Base-by-base conservation (phyloP, 805 yeast species). In the Yarrowia sp. region DNA sequence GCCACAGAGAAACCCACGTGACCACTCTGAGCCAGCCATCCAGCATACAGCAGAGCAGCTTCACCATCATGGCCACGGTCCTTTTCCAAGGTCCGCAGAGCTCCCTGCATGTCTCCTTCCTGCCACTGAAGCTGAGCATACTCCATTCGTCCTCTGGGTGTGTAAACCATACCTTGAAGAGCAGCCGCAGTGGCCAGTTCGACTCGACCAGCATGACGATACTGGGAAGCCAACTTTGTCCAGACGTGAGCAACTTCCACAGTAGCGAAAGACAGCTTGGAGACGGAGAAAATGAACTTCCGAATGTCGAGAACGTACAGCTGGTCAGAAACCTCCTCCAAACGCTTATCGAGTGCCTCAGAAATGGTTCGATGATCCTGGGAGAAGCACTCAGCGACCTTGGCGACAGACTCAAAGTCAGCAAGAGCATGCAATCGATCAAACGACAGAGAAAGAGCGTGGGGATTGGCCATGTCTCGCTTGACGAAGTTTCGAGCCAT, bases 41-140 rank as follows among this genome's bases (percentile, higher is more conserved):
- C 42, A 29, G 53, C 62, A n/a, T 44, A 41, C 25, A 58, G 19
- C n/a, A 38, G 36, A 24, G 61, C 61, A 10, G 21, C 47, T 27
- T 55, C 47, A 14, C 61, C 47, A 29, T 38, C 61, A 12, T 38
- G 47, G 3, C 36, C 62, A 2, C 44, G 39, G 22, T 58, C 53
- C 32, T 58, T 41, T 18, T 65, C 85, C 22, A 31, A 32, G 1
- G 41, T 42, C 12, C 41, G 18, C 0, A 41, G 32, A 1, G 62
- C 51, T 12, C 55, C 53, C 53, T 44, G 62, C 25, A 84, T 89
- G 65, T 90, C 96, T 0, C 96, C 97, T 69, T 88, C 90, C 3
- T 84, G 86, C 97, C 98, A 93, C 38, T 90, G 73, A 8, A 94
- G 78, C 63, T 88, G 85, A 4, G 97, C 86, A 71, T 87, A 86